A percentile compares a stretch with the other conserved stretches of the same genome.
Conservation (phyloP, 1,284 basidiomycete genomes). For the Termitomyces sp. region DNA sequence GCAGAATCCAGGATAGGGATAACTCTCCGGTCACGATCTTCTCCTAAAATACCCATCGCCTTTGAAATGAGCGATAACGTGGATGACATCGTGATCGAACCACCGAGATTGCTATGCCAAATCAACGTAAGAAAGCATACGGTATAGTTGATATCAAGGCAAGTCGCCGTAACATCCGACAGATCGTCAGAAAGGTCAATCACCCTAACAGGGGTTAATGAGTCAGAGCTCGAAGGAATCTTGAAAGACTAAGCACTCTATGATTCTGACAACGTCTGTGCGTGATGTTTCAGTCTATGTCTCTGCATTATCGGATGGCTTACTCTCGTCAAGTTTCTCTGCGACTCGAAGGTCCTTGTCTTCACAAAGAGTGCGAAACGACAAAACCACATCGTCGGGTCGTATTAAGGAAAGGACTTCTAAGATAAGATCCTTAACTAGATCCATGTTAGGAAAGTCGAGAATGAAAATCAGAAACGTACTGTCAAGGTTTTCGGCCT, state of each 20-base stretch:
- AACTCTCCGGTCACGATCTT: slow-evolving; percentile 1
- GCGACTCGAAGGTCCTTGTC: slow-evolving; percentile 21
- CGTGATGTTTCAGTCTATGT: neutral
- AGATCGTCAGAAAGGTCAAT: neutral
- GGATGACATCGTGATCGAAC: slow-evolving; percentile 14
- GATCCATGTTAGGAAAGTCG: neutral
- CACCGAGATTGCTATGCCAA: slow-evolving; percentile 26
- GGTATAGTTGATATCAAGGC: slow-evolving; percentile 16
- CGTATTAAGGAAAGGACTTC: slow-evolving; percentile 29
- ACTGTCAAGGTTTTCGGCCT: slow-evolving; percentile 24
- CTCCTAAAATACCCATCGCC: slow-evolving; percentile 21
- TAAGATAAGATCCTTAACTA: slow-evolving; percentile 40
- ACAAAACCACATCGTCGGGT: slow-evolving; percentile 14
- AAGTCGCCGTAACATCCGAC: neutral
- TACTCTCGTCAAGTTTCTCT: slow-evolving; percentile 26
- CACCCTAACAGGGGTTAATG: neutral
- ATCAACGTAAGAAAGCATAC: slow-evolving; percentile 32
- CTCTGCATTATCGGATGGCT: neutral
- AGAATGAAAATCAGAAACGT: slow-evolving; percentile 10
- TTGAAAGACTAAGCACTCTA: slow-evolving; percentile 3
- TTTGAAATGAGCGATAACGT: slow-evolving; percentile 26
- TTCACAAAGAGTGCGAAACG: slow-evolving; percentile 20
- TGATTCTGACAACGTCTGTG: slow-evolving; percentile 4
- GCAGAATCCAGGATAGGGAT: slow-evolving; percentile 24
- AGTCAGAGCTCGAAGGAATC: neutral